phyloP scores from a whole-genome alignment of 495 filamentous ascomycete species.

The Aspergillus sclerotioniger region DNA sequence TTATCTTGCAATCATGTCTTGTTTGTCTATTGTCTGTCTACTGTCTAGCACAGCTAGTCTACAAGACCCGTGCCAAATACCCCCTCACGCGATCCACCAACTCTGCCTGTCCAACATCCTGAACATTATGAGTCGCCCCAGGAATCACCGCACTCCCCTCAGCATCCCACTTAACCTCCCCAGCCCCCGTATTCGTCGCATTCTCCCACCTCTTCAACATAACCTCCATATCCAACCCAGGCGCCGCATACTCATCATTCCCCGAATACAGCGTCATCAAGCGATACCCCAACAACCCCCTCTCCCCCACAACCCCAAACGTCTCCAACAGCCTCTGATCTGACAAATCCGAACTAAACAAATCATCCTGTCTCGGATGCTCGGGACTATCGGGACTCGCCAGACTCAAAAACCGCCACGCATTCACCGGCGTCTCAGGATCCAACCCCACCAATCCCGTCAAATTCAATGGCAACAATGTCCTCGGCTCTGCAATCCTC shows the following conservation, averaged over 20 bases:
- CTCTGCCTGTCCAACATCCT: slow-evolving; percentile 46
- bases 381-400: slow-evolving; percentile 53
- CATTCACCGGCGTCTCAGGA: slow-evolving; percentile 53
- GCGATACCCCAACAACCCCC: slow-evolving; percentile 51
- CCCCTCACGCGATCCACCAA: slow-evolving; percentile 53
- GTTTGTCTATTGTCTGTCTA: no score
- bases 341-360: slow-evolving; percentile 76
- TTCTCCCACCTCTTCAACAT: slow-evolving; percentile 64
- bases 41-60: not conserved
- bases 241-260: slow-evolving; percentile 68
- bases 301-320: slow-evolving; percentile 61
- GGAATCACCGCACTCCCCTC: slow-evolving; percentile 55
- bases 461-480: slow-evolving; percentile 55
- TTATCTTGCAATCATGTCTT: not conserved
- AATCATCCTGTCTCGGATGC: slow-evolving; percentile 73
- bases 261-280: slow-evolving; percentile 62
- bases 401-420: slow-evolving; percentile 63
- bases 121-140: slow-evolving; percentile 62
- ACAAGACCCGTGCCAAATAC: slow-evolving; percentile 50
- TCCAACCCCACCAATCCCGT: slow-evolving; percentile 48
- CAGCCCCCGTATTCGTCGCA: slow-evolving; percentile 53
- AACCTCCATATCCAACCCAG: slow-evolving; percentile 57
- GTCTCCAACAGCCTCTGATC: slow-evolving; percentile 56
- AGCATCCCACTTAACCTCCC: slow-evolving; percentile 46
- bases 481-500: slow-evolving; percentile 32